Base-by-base conservation (phyloP, 1,284 basidiomycete genomes). In the Puccinia novopanici region DNA sequence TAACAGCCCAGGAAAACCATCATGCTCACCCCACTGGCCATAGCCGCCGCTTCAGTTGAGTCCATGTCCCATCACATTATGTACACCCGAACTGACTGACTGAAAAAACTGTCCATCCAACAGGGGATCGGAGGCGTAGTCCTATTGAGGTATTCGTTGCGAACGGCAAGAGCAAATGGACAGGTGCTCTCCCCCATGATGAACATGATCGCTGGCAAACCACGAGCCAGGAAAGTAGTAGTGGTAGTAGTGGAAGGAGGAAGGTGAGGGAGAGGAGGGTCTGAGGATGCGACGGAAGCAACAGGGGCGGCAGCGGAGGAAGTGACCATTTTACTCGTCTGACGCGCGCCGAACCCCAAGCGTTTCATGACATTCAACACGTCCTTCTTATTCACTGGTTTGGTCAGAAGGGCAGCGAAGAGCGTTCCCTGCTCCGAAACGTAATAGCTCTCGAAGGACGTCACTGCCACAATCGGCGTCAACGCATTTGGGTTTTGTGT, bases 11-110 rank as follows among this genome's bases (percentile, higher is more conserved):
- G n/a, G 24, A 45, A 24, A 37, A 24, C 24, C 30, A 48, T 9
- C n/a, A 80, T 80, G 77, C 70, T 80, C 67, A 80, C 77, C 34
- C 77, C 77, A 63, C 48, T 80, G 37, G 70, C 77, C 22, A 73
- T 80, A 27, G 77, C 77, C 27, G 77, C 77, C 30, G 77, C 77
- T 19, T 80, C 77, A 63, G 77, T 80, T 63, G 48, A 34, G 63
- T 67, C 19, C 24, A 50, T 24, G 42, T 34, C 67, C 24, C 19
- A 19, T 54, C 30, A 9, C 22, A 6, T 42, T 15, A 10, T 3
- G 34, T n/a, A 40, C 19, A 42, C n/a, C 19, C 15, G 34, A 10
- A 42, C 40, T 57, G 15, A 57, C 22, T 74, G 24, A 59, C 37
- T 30, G 30, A 27, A 10, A 13, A 42, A 37, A 8, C n/a, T n/a